phyloP scores from a whole-genome alignment of 23 red algal species.

The Gracilaria vermiculophylla region DNA sequence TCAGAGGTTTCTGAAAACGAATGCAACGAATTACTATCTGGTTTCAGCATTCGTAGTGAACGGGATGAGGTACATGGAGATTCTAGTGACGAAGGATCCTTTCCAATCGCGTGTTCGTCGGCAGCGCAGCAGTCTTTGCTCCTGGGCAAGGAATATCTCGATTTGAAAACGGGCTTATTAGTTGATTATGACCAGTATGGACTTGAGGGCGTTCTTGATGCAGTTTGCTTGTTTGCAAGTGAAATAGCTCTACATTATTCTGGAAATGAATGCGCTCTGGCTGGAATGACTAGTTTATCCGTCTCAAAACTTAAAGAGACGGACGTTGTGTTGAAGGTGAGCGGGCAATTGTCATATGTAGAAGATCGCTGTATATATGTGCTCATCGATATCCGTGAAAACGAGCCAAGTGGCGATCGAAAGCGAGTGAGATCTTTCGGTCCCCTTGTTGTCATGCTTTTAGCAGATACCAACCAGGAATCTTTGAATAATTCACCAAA shows the following conservation, averaged over 20 bases:
- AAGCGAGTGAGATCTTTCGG: constrained; percentile 45
- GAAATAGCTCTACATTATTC: not conserved
- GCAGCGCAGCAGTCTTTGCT: not conserved
- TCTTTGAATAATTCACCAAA: not conserved
- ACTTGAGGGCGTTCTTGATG: constrained; percentile 36
- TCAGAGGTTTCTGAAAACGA: not conserved
- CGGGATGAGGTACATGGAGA: not conserved
- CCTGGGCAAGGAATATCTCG: not conserved
- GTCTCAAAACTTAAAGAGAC: constrained; percentile 12
- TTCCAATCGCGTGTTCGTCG: not conserved
- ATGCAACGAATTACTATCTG: not conserved
- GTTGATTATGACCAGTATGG: constrained; percentile 16
- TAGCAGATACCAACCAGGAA: not conserved
- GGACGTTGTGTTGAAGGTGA: constrained; percentile 2
- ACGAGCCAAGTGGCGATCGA: constrained; percentile 13
- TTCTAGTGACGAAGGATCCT: not conserved
- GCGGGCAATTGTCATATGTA: not conserved
- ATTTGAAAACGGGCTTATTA: not conserved
- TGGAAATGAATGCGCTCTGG: not conserved
- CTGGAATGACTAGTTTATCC: not conserved
- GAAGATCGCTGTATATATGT: constrained; percentile 16
- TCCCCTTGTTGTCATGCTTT: constrained; percentile 16
- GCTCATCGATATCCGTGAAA: constrained; percentile 28
- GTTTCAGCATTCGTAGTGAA: not conserved
- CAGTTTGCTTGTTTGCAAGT: constrained; percentile 21